Percentiles rank a stretch among this genome's conserved stretches.
These are phyloP conservation scores for Nitzschia sp. DNA, from an alignment of 108 stramenopile genomes.

Conservation along the genomic window DNA sequence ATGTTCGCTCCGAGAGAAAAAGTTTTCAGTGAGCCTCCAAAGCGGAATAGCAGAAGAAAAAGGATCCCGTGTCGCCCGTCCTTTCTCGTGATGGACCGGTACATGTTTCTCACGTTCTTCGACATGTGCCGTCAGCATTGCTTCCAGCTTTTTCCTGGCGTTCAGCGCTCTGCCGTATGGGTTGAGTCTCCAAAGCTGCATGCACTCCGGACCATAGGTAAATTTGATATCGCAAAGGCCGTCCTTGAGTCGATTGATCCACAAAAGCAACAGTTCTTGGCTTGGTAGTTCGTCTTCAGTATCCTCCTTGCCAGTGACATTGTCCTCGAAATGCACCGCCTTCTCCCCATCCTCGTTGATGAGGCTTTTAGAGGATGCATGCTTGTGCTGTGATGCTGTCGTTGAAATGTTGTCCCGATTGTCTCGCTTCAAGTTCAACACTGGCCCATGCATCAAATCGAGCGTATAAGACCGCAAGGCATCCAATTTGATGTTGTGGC, in stretches of 20 bases:
- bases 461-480: constrained; percentile 35
- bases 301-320: background rate
- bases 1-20: constrained; percentile 4
- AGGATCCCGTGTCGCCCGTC: constrained; percentile 10
- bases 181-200: constrained; percentile 38
- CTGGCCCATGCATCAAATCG: constrained; percentile 31
- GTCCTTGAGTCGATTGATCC: constrained; percentile 39
- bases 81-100: constrained; percentile 10
- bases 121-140: constrained; percentile 17
- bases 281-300: background rate
- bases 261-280: constrained; percentile 23
- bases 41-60: constrained; percentile 9
- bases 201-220: constrained; percentile 35
- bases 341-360: background rate
- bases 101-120: constrained; percentile 13
- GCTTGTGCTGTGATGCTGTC: background rate
- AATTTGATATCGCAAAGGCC: constrained; percentile 37
- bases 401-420: background rate
- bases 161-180: constrained; percentile 38
- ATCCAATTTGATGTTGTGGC: constrained; percentile 11
- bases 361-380: background rate
- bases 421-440: constrained; percentile 4
- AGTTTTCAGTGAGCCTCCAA: constrained; percentile 12
- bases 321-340: background rate
- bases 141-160: constrained; percentile 21